Percentiles rank a stretch among this genome's conserved stretches.
These are phyloP conservation scores for Pseudogymnoascus sp. DNA, from an alignment of 2,329 filamentous ascomycete genomes.

Conservation along the genomic window DNA sequence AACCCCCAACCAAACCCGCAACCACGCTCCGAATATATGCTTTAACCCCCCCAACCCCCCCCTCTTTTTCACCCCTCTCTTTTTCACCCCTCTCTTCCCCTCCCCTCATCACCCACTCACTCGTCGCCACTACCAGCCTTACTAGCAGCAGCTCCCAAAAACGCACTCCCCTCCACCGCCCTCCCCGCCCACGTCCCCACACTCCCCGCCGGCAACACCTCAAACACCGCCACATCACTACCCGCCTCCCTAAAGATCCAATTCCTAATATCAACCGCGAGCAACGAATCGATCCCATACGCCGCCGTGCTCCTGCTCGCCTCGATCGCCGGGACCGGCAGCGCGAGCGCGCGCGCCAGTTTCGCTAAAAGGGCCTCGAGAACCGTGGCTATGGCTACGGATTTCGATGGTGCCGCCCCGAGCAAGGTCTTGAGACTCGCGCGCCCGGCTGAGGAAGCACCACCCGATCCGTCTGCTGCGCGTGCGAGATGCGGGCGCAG, in stretches of 20 bases:
- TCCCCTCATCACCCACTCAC: no score
- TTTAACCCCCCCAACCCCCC: neutral
- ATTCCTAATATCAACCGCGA: conserved; percentile 43
- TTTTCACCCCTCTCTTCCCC: no score
- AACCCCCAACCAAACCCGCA: neutral
- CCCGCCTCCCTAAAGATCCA: conserved; percentile 42
- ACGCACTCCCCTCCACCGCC: neutral
- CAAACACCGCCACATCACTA: conserved; percentile 48
- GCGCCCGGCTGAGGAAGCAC: neutral
- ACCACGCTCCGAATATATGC: neutral
- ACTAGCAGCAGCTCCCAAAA: neutral
- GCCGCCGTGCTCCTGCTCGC: conserved; percentile 38
- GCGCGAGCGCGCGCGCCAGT: conserved; percentile 43
- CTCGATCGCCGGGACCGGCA: conserved; percentile 44
- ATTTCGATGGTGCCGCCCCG: conserved; percentile 36
- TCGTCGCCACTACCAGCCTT: no score
- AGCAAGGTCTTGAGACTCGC: conserved; percentile 36
- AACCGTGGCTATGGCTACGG: conserved; percentile 41
- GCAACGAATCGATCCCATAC: conserved; percentile 46
- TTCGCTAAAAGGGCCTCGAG: conserved; percentile 42
- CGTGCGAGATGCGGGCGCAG: conserved; percentile 18
- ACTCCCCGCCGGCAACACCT: conserved; percentile 46
- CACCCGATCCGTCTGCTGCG: neutral
- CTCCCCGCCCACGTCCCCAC: conserved; percentile 41
- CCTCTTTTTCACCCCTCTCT: no score